These are phyloP conservation scores for Citrus cavaleriei DNA, from an alignment of 345 rosid species.

Conservation along the genomic window DNA sequence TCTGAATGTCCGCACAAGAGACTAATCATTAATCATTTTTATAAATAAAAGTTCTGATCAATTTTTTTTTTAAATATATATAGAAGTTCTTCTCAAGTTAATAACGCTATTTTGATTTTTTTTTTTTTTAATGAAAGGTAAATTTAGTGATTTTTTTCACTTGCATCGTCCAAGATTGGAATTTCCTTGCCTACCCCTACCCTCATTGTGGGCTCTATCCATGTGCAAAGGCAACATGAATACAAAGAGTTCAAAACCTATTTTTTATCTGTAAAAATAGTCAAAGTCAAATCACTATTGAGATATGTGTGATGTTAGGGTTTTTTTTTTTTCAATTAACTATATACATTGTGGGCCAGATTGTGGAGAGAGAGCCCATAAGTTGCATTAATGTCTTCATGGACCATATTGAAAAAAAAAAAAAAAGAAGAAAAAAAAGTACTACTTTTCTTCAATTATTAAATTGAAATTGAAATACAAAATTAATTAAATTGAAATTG, in stretches of 20 bases:
- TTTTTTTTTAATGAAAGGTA: neutral
- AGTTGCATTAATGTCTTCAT: constrained; percentile 12
- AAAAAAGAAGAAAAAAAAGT: neutral
- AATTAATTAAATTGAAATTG: constrained; percentile 6
- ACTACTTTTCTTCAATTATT: constrained; percentile 7
- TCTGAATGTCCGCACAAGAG: neutral
- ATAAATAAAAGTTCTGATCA: too few relatives aligned
- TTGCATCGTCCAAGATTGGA: neutral
- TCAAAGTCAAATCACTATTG: constrained; percentile 15
- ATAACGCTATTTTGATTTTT: neutral
- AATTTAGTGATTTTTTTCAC: neutral
- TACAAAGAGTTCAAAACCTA: neutral
- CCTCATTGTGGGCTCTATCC: constrained; percentile 35
- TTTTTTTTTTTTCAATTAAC: too few relatives aligned
- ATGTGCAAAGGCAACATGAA: constrained; percentile 32
- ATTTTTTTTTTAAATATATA: too few relatives aligned
- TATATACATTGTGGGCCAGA: constrained; percentile 6
- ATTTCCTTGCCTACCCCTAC: neutral
- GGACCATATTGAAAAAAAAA: constrained; percentile 6
- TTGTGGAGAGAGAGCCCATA: constrained; percentile 23
- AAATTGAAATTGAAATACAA: neutral
- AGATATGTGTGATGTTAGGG: constrained; percentile 11
- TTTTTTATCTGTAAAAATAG: neutral
- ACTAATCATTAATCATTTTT: neutral
- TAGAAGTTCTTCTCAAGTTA: neutral